Percentiles rank a stretch among this genome's conserved stretches.
Conservation (phyloP, 1,139 yeast species). For the Debaryomyces fabryi region DNA sequence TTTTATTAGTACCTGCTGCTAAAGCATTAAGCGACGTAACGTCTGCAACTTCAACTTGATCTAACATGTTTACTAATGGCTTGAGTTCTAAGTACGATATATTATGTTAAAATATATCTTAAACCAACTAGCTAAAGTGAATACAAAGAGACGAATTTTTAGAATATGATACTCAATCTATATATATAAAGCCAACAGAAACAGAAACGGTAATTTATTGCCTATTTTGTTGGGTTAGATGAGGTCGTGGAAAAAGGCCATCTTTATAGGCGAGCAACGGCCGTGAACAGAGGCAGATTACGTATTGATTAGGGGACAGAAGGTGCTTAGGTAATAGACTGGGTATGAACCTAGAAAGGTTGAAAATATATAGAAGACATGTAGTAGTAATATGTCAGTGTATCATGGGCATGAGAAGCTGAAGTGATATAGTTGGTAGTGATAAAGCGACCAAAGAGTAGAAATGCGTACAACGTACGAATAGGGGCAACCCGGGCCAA, state of each 20-base stretch:
- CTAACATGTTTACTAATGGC: slow-evolving; percentile 1
- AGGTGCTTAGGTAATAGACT: background rate
- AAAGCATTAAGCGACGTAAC: slow-evolving; percentile 77
- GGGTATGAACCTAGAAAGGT: background rate
- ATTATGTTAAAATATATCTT: background rate
- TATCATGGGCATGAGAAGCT: too few relatives aligned
- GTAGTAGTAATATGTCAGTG: too few relatives aligned
- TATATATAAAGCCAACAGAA: slow-evolving; percentile 4
- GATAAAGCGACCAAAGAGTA: background rate
- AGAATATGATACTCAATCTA: background rate
- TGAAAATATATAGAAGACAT: too few relatives aligned
- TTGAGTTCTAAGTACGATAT: background rate
- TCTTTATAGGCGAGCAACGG: background rate
- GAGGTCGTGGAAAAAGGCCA: background rate
- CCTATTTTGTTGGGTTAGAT: slow-evolving; percentile 1
- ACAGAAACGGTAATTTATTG: background rate
- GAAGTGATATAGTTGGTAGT: background rate
- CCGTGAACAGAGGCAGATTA: background rate
- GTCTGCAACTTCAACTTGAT: slow-evolving; percentile 56
- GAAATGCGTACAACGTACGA: background rate
- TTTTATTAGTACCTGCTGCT: slow-evolving; percentile 85
- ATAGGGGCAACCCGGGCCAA: background rate
- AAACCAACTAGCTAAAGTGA: background rate
- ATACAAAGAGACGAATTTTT: background rate
- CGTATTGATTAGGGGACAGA: background rate